Percentiles rank a stretch among this genome's conserved stretches.
These are phyloP conservation scores for Magnolia changhungtana DNA, from an alignment of 164 flowering plant species.

Conservation along the genomic window DNA sequence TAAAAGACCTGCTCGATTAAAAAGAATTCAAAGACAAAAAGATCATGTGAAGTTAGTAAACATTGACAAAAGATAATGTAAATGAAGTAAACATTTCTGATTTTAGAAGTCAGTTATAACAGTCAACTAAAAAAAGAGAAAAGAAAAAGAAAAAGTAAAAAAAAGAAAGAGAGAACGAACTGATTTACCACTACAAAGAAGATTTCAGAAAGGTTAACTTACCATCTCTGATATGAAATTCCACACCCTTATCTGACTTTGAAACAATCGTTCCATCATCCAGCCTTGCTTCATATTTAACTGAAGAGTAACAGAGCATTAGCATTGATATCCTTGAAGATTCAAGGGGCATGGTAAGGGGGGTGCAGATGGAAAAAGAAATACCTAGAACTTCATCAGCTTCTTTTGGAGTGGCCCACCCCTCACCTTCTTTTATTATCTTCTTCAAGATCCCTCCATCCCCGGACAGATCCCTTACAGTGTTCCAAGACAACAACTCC, in stretches of 20 bases:
- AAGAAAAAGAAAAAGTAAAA: no score
- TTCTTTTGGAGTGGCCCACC: constrained; percentile 49
- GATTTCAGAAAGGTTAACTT: constrained; percentile 3
- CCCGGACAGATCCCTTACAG: constrained; percentile 42
- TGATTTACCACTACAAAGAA: background rate
- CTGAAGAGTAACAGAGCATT: constrained; percentile 20
- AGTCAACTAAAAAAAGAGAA: background rate
- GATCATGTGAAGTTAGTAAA: no score
- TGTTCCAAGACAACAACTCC: constrained; percentile 50
- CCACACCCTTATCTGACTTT: constrained; percentile 40
- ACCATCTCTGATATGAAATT: constrained; percentile 48
- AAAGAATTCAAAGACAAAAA: background rate
- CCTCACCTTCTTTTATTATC: constrained; percentile 39
- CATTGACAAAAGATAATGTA: background rate
- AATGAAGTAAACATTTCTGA: background rate
- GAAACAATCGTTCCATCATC: constrained; percentile 40
- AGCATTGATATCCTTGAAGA: background rate
- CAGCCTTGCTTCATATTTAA: constrained; percentile 45
- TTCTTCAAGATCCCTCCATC: constrained; percentile 59
- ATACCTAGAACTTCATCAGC: constrained; percentile 55
- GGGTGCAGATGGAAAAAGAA: background rate
- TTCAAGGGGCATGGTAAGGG: background rate
- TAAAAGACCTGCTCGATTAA: constrained; percentile 25
- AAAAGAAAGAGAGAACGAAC: background rate
- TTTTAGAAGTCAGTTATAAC: background rate